Conservation (phyloP, 2,329 filamentous ascomycete genomes). For the Harringtonia lauricola region DNA sequence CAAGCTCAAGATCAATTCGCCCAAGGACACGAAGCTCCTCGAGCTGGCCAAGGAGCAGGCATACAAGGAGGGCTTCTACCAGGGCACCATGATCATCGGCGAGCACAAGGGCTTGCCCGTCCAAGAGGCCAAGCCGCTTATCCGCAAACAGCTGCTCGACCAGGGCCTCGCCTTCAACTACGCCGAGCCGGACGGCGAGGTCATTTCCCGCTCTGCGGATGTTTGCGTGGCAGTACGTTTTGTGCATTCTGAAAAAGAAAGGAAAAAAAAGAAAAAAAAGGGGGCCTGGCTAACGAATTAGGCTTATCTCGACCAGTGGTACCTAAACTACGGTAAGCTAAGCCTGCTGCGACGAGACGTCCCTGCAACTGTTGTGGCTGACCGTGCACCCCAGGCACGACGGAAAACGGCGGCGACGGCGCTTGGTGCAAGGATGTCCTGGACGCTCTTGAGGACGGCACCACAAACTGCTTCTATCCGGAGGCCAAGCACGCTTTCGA, state of each 20-base stretch:
- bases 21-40: conserved; percentile 85
- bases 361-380: too few species aligned
- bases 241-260: too few species aligned
- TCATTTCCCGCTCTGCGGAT: conserved; percentile 62
- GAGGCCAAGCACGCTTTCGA: conserved; percentile 75
- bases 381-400: background rate
- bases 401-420: conserved; percentile 51
- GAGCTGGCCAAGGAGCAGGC: conserved; percentile 91
- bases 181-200: conserved; percentile 82
- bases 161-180: conserved; percentile 77
- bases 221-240: conserved; percentile 57
- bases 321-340: conserved; percentile 62
- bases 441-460: conserved; percentile 43
- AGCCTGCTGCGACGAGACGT: background rate
- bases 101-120: conserved; percentile 84
- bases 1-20: conserved; percentile 90
- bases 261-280: too few species aligned
- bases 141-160: conserved; percentile 66
- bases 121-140: conserved; percentile 70
- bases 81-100: conserved; percentile 79
- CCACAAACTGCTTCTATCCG: conserved; percentile 57
- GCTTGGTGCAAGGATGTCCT: conserved; percentile 72
- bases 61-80: conserved; percentile 97
- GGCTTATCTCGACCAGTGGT: conserved; percentile 93
- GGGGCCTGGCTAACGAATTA: too few species aligned